Evolutionary conservation across 1,284 basidiomycete species (phyloP).

Genomic region (Ganoderma meredithae): DNA sequence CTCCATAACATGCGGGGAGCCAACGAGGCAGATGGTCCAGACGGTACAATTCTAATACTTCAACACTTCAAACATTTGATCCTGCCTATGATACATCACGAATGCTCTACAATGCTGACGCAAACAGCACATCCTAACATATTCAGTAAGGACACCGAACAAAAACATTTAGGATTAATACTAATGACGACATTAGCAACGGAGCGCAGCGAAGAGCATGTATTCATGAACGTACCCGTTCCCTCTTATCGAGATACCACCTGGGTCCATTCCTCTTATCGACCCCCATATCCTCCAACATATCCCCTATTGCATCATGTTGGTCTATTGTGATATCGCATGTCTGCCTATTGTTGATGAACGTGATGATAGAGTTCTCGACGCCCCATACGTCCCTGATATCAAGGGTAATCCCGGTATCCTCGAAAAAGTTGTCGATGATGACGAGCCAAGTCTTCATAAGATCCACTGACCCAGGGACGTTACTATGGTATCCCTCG

Average conservation of each 20-base stretch:
- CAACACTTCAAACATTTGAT: background rate
- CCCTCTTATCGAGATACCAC: conserved; percentile 4
- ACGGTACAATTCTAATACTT: no score
- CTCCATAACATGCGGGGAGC: no score
- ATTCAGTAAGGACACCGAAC: background rate
- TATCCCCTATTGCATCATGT: background rate
- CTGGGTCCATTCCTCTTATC: background rate
- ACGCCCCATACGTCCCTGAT: background rate
- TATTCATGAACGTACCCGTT: background rate
- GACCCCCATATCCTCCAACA: background rate
- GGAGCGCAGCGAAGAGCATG: background rate
- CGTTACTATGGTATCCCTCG: background rate
- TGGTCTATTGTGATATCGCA: background rate
- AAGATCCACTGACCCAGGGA: background rate
- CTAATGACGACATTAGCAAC: background rate
- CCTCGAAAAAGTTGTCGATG: background rate
- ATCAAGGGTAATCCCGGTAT: background rate
- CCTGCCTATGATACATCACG: background rate
- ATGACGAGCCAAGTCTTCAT: background rate
- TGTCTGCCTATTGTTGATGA: background rate
- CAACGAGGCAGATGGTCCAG: no score
- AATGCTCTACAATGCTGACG: background rate
- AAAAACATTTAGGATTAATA: background rate
- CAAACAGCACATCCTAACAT: background rate
- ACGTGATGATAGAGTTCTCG: background rate